These are phyloP conservation scores for Nicotiana noctiflora DNA, from an alignment of 257 asterid genomes.

Conservation along the genomic window DNA sequence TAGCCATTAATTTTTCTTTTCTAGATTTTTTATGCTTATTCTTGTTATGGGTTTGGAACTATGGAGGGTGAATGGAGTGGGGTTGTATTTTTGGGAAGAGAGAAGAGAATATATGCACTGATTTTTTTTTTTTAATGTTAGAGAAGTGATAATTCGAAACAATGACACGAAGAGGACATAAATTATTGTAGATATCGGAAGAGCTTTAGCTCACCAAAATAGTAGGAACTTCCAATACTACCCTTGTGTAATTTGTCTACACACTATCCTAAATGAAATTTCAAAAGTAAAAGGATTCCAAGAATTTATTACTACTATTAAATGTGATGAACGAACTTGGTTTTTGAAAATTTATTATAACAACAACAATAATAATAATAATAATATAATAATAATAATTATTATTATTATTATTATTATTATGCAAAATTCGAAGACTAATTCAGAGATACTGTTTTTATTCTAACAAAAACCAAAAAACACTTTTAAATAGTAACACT, in stretches of 20 bases:
- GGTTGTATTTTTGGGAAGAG: neutral
- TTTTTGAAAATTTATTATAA: too few species aligned
- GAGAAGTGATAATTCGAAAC: neutral
- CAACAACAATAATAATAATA: too few species aligned
- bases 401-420: too few species aligned
- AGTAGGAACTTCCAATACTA: neutral
- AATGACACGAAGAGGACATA: constrained; percentile 2
- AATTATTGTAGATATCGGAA: constrained; percentile 7
- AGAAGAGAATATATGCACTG: neutral
- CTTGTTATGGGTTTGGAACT: neutral
- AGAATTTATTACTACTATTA: too few species aligned
- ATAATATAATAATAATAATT: too few species aligned
- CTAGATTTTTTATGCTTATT: neutral
- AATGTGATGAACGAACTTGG: too few species aligned
- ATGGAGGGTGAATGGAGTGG: neutral
- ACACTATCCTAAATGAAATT: too few species aligned
- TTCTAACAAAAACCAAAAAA: too few species aligned
- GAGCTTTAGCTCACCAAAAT: neutral
- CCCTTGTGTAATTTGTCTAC: neutral
- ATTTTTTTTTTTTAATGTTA: neutral
- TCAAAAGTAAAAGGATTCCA: too few species aligned
- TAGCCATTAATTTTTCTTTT: constrained; percentile 23
- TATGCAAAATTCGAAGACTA: too few species aligned
- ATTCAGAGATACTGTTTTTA: too few species aligned
- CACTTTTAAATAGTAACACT: neutral